Percentiles rank a stretch among this genome's conserved stretches.
Conservation (phyloP, 1,139 yeast genomes). For the Pichia sp. region DNA sequence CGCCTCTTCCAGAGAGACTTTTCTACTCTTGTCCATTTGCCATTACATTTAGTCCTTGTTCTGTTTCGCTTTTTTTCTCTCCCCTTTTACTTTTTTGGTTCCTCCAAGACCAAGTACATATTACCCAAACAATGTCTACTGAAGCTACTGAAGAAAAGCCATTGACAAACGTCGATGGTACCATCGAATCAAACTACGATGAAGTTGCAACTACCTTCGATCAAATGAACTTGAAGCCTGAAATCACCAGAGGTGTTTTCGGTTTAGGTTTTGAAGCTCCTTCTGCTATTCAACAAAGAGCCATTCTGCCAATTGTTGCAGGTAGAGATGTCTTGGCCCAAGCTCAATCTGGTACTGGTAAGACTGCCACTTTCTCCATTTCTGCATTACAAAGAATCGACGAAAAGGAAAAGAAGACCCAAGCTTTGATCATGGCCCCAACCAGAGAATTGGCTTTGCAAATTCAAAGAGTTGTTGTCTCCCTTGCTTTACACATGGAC, state of each 20-base stretch:
- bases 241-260: conserved; percentile 79
- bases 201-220: conserved; percentile 87
- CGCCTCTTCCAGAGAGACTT: not conserved
- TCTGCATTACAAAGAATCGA: conserved; percentile 94
- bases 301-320: conserved; percentile 92
- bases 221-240: conserved; percentile 78
- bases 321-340: conserved; percentile 98
- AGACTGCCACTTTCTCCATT: conserved; percentile 98
- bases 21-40: not conserved
- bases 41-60: not conserved
- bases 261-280: conserved; percentile 98
- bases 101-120: not conserved
- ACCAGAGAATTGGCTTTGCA: conserved; percentile 98
- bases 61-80: not conserved
- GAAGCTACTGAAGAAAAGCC: conserved; percentile 29
- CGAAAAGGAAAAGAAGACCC: conserved; percentile 69
- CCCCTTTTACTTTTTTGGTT: not conserved
- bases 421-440: conserved; percentile 95
- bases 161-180: conserved; percentile 19
- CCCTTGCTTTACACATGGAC: conserved; percentile 90
- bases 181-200: conserved; percentile 94
- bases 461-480: conserved; percentile 93
- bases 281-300: conserved; percentile 97
- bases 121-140: conserved; percentile 21
- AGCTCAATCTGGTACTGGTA: conserved; percentile 99